These are phyloP conservation scores for Xerocomus spinulosus DNA, from an alignment of 768 basidiomycete species.

Conservation along the genomic window DNA sequence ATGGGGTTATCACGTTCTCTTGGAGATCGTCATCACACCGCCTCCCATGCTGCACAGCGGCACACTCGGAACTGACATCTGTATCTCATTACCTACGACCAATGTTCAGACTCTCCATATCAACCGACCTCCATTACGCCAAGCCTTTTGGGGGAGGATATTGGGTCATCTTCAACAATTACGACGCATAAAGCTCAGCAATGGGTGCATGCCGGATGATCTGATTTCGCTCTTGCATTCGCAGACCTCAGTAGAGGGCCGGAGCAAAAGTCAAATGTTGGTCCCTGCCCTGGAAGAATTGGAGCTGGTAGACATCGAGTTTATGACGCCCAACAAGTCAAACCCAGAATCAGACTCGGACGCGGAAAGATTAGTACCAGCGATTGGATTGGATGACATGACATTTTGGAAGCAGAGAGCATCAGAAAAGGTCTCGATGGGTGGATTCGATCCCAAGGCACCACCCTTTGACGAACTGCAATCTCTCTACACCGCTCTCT, in stretches of 20 bases:
- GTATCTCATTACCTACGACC: not conserved
- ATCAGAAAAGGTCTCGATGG: too few relatives aligned
- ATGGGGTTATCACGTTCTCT: conserved; percentile 1
- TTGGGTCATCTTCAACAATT: not conserved
- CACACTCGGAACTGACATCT: not conserved
- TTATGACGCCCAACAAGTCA: too few relatives aligned
- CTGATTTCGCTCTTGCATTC: too few relatives aligned
- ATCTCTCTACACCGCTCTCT: not conserved
- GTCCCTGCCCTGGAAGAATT: too few relatives aligned
- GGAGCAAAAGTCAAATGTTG: too few relatives aligned
- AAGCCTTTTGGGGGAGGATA: conserved; percentile 4
- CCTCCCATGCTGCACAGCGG: not conserved
- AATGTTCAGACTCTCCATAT: not conserved
- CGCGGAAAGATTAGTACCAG: too few relatives aligned
- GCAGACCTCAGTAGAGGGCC: too few relatives aligned
- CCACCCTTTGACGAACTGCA: not conserved
- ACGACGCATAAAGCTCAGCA: too few relatives aligned
- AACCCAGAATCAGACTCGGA: too few relatives aligned
- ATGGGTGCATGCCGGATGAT: too few relatives aligned
- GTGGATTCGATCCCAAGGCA: not conserved
- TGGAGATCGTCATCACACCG: not conserved
- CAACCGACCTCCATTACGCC: not conserved
- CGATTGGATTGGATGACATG: not conserved
- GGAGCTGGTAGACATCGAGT: too few relatives aligned
- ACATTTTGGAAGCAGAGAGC: too few relatives aligned